These are phyloP conservation scores for Samsoniella hepiali DNA, from an alignment of 2,329 filamentous ascomycete genomes.

Conservation along the genomic window DNA sequence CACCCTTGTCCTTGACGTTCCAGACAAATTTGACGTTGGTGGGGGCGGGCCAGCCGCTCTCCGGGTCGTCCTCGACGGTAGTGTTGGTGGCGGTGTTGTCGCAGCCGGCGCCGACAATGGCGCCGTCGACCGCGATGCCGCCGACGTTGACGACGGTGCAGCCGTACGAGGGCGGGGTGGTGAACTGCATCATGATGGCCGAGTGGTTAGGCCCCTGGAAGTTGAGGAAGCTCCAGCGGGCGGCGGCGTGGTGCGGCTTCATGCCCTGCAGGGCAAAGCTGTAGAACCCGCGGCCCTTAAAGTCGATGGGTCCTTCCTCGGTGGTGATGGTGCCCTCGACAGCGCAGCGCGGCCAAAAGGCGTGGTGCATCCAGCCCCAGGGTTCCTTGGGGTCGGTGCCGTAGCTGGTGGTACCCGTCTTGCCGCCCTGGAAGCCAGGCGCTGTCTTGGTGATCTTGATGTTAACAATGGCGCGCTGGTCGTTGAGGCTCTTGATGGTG, in stretches of 20 bases:
- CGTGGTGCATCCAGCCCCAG: constrained; percentile 90
- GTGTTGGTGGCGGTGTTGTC: constrained; percentile 66
- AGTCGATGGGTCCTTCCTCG: constrained; percentile 74
- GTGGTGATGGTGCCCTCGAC: constrained; percentile 83
- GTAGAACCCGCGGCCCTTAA: constrained; percentile 77
- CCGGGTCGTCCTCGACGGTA: constrained; percentile 64
- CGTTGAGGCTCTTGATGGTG: constrained; percentile 85
- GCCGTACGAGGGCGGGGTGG: constrained; percentile 88
- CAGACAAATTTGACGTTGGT: constrained; percentile 71
- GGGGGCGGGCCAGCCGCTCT: constrained; percentile 88
- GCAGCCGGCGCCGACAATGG: constrained; percentile 71
- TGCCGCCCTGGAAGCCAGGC: constrained; percentile 81
- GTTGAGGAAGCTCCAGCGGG: constrained; percentile 88
- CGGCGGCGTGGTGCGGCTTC: constrained; percentile 96
- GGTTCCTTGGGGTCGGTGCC: constrained; percentile 82
- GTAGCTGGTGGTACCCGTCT: constrained; percentile 78
- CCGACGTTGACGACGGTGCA: constrained; percentile 80
- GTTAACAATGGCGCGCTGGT: constrained; percentile 78
- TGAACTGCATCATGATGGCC: constrained; percentile 93
- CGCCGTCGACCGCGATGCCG: constrained; percentile 74
- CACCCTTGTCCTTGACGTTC: constrained; percentile 74
- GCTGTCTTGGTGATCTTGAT: constrained; percentile 72
- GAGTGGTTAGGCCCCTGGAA: constrained; percentile 87
- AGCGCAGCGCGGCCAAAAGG: constrained; percentile 87
- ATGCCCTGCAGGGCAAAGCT: constrained; percentile 90